These are phyloP conservation scores for Cyberlindnera samutprakarnensis DNA, from an alignment of 805 yeast genomes.

Conservation along the genomic window DNA sequence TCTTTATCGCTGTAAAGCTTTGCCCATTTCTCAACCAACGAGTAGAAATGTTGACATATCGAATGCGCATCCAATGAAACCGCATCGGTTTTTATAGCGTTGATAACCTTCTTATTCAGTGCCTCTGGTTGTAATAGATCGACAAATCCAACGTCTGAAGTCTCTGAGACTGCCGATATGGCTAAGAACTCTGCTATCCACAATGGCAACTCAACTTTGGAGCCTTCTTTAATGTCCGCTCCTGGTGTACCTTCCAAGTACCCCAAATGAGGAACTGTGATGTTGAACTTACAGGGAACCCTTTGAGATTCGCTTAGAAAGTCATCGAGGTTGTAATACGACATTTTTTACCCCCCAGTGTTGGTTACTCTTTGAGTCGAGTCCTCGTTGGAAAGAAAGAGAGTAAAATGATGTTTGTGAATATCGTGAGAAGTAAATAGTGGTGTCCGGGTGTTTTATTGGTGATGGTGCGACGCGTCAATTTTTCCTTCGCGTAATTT, in stretches of 20 bases:
- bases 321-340: slow-evolving; percentile 71
- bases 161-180: slow-evolving; percentile 26
- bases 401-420: too few species aligned
- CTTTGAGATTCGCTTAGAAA: slow-evolving; percentile 59
- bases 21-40: slow-evolving; percentile 72
- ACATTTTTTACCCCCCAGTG: too few species aligned
- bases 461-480: too few species aligned
- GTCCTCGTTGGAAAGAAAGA: too few species aligned
- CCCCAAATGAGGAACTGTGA: slow-evolving; percentile 81
- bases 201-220: slow-evolving; percentile 71
- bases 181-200: slow-evolving; percentile 87
- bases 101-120: slow-evolving; percentile 55
- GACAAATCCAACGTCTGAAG: slow-evolving; percentile 43
- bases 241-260: slow-evolving; percentile 76
- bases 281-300: slow-evolving; percentile 73
- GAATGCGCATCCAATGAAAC: slow-evolving; percentile 57
- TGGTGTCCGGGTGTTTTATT: too few species aligned
- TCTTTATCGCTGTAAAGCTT: slow-evolving; percentile 59
- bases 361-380: too few species aligned
- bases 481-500: too few species aligned
- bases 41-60: slow-evolving; percentile 59
- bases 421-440: too few species aligned
- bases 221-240: slow-evolving; percentile 43
- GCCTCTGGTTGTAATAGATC: slow-evolving; percentile 67
- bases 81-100: slow-evolving; percentile 76